Percentiles rank a stretch among this genome's conserved stretches.
Evolutionary conservation across 768 basidiomycete genomes (phyloP).

Genomic region (Russula earlei): DNA sequence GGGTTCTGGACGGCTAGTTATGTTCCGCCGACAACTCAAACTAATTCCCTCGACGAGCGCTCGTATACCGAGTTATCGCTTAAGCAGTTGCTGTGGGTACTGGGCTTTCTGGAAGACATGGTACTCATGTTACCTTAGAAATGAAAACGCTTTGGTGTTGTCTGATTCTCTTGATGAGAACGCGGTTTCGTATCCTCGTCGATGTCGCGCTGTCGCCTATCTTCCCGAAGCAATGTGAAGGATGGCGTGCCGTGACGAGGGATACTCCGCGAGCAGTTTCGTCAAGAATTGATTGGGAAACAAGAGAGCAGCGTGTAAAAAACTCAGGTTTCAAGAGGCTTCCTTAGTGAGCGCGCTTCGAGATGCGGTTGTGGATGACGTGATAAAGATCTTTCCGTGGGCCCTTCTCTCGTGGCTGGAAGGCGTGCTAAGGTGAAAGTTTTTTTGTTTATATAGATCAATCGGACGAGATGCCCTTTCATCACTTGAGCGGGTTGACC

Average conservation of each 20-base stretch:
- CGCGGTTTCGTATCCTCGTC: not conserved
- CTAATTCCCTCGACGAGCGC: not conserved
- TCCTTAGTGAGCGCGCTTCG: not conserved
- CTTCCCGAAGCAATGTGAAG: not conserved
- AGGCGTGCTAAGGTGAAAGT: too few relatives aligned
- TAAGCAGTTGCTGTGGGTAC: not conserved
- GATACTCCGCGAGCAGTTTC: not conserved
- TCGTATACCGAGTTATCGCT: not conserved
- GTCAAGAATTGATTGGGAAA: not conserved
- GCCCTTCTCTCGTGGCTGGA: too few relatives aligned
- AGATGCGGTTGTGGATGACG: not conserved
- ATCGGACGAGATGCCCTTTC: too few relatives aligned
- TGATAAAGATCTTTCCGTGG: not conserved
- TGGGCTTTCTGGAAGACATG: not conserved
- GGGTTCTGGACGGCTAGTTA: conserved; percentile 6
- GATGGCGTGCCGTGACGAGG: not conserved
- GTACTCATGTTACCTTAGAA: not conserved
- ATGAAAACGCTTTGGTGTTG: not conserved
- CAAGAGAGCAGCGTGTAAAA: not conserved
- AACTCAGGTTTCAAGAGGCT: not conserved
- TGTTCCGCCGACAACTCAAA: not conserved
- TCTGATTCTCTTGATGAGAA: not conserved
- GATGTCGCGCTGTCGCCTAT: not conserved
- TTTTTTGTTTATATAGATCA: too few relatives aligned
- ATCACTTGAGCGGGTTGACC: too few relatives aligned